These are phyloP conservation scores for Perilla frutescens DNA, from an alignment of 257 asterid genomes.

Conservation along the genomic window DNA sequence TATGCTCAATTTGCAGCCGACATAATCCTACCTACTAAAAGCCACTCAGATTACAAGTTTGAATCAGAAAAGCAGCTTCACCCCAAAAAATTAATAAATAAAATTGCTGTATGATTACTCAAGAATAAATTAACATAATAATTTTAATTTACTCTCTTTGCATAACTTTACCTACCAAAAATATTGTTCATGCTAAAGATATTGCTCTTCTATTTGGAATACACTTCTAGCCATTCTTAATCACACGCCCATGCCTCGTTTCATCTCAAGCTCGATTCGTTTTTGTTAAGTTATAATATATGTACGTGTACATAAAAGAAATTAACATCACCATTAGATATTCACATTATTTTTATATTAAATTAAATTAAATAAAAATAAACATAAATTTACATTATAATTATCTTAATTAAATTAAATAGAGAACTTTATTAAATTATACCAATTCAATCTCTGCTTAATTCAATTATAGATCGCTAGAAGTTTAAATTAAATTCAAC, in stretches of 20 bases:
- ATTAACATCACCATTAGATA: no score
- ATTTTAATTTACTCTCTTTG: background rate
- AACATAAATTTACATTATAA: no score
- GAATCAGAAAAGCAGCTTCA: conserved; percentile 21
- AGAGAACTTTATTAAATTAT: no score
- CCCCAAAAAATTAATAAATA: background rate
- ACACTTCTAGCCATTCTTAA: conserved; percentile 12
- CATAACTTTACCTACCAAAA: conserved; percentile 2
- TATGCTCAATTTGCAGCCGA: conserved; percentile 28
- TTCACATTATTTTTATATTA: no score
- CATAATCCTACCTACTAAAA: conserved; percentile 41
- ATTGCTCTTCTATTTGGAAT: conserved; percentile 13
- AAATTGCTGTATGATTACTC: background rate
- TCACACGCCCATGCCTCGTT: background rate
- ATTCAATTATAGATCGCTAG: no score
- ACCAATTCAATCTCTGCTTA: no score
- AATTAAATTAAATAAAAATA: no score
- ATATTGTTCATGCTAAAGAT: background rate
- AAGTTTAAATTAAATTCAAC: no score
- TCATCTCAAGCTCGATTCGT: no score
- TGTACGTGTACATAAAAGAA: no score
- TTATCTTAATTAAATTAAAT: no score
- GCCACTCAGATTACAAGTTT: conserved; percentile 14
- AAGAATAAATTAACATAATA: background rate
- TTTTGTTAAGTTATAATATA: no score